These are phyloP conservation scores for Eucalyptus marginata DNA, from an alignment of 345 rosid species.

Conservation along the genomic window DNA sequence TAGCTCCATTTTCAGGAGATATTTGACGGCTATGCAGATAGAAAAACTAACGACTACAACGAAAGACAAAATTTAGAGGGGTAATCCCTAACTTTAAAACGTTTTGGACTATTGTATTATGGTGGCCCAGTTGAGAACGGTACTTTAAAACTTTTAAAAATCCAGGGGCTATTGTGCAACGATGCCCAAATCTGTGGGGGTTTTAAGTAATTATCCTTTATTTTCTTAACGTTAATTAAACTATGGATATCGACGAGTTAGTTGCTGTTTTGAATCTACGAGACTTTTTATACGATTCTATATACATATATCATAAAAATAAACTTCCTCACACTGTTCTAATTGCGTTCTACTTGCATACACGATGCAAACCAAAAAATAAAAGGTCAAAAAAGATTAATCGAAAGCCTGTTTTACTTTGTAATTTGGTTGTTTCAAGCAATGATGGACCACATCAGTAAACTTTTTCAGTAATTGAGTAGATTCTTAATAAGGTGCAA, in stretches of 20 bases:
- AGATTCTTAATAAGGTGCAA: accelerated
- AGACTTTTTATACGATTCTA: too few species aligned
- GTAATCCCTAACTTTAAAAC: accelerated
- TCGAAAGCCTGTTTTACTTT: not conserved
- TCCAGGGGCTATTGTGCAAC: not conserved
- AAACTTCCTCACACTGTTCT: not conserved
- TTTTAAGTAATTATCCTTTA: not conserved
- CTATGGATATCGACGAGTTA: not conserved
- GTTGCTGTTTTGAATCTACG: not conserved
- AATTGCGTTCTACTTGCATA: not conserved
- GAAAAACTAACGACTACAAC: not conserved
- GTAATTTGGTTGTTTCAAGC: not conserved
- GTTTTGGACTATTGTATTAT: not conserved
- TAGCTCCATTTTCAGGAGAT: not conserved
- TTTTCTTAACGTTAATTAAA: too few species aligned
- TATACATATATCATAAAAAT: not conserved
- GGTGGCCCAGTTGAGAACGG: not conserved
- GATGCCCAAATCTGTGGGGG: not conserved
- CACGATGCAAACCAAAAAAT: not conserved
- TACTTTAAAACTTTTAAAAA: not conserved
- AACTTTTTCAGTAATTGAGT: not conserved
- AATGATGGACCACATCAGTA: not conserved
- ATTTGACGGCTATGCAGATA: not conserved
- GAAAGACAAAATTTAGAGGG: not conserved
- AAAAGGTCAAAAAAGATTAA: not conserved